phyloP scores from a whole-genome alignment of 345 rosid species.

The Camelina hispida region DNA sequence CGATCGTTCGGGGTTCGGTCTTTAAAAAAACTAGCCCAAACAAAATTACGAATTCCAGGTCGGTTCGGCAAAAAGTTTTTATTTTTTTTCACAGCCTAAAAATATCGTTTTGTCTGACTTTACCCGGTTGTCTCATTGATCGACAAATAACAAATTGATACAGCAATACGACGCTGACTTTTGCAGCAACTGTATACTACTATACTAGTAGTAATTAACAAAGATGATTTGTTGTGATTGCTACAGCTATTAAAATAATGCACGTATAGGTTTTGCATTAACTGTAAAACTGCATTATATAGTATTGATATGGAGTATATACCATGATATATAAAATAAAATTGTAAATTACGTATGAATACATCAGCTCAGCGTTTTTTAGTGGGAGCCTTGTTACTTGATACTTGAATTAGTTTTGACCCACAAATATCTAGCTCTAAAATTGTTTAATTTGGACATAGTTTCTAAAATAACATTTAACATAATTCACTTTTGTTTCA shows the following conservation, averaged over 20 bases:
- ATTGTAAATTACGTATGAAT: conserved; percentile 9
- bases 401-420: background rate
- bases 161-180: conserved; percentile 8
- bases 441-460: too few species aligned
- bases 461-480: too few species aligned
- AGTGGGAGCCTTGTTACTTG: conserved; percentile 27
- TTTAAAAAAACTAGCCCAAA: too few species aligned
- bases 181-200: conserved; percentile 6
- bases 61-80: too few species aligned
- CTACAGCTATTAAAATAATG: background rate
- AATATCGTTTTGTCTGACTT: too few species aligned
- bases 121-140: background rate
- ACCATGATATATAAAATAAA: conserved; percentile 12
- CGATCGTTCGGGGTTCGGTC: too few species aligned
- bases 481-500: too few species aligned
- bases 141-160: background rate
- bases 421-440: background rate
- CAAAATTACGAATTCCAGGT: too few species aligned
- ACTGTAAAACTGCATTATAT: conserved; percentile 13
- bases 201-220: too few species aligned
- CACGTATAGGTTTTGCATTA: conserved; percentile 10
- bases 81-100: too few species aligned
- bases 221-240: background rate
- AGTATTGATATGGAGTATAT: conserved; percentile 22
- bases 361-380: conserved; percentile 9